Evolutionary conservation across 768 basidiomycete species (phyloP), one percentile per base, ranked within the genome.

Genomic region (Kwoniella heveanensis): DNA sequence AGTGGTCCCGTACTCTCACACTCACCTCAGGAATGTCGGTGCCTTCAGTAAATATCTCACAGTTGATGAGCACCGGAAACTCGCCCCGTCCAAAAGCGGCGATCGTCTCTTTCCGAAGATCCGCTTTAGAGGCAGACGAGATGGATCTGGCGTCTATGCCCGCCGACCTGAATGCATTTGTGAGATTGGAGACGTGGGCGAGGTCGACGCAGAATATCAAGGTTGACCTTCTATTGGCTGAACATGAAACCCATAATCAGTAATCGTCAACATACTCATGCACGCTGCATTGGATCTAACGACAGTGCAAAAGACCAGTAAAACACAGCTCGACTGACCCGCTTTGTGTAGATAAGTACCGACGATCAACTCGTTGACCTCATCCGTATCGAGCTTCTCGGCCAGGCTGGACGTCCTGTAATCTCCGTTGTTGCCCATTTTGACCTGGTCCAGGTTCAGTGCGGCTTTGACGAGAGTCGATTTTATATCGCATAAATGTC

Each of bases 11-110:
- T n/a, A n/a, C n/a, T n/a, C n/a, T n/a, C n/a, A 30, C 13, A 27
- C 70, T 57, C 60, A 77, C 76, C 64, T 90, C 91, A 1, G 94
- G 94, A 55, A 97, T 91, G 81, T 98, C 94, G 21, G 92, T 87
- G 2, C 93, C 93, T 82, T 96, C 93, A 1, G 92, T 95, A 67
- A 96, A 82, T 52, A 96, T 89, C 22, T 91, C 91, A 88, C 93
- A 97, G 73, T 97, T 97, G 50, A 97, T 80, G 26, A 98, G 82
- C 1, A 98, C 90, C 12, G 92, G 91, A 73, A 87, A 96, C 55
- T 84, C 75, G 7, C 90, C 89, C 7, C 82, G 81, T 72, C 84
- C 87, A 79, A 97, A 98, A 1, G 82, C 83, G 3, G 82, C 76
- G 3, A 97, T 80, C 1, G 92, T 81, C 1, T 83, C 82, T 66